Evolutionary conservation across 2,329 filamentous ascomycete species (phyloP).

Genomic region (Zymoseptoria ardabiliae): DNA sequence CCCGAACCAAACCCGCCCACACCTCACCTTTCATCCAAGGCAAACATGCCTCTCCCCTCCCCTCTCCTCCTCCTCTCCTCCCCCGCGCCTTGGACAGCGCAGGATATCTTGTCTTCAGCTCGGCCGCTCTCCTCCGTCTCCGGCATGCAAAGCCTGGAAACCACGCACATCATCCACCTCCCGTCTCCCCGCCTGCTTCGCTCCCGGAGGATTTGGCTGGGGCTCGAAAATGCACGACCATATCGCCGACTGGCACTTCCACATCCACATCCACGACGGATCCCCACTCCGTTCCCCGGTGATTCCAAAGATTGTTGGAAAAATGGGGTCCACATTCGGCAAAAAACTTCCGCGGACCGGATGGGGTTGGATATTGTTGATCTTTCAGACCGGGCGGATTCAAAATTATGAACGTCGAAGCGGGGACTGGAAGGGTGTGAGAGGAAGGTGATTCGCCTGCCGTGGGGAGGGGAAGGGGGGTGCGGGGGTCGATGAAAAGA

Average conservation of each 20-base stretch:
- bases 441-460: background rate
- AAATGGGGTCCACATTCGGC: background rate
- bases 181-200: background rate
- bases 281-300: background rate
- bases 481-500: background rate
- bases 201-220: conserved; percentile 5
- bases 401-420: background rate
- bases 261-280: background rate
- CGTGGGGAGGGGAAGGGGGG: background rate
- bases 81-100: background rate
- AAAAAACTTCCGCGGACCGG: background rate
- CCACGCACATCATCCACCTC: conserved; percentile 1
- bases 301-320: conserved; percentile 3
- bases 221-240: conserved; percentile 11
- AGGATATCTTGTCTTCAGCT: conserved; percentile 9
- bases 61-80: background rate
- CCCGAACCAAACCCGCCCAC: no score
- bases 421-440: background rate
- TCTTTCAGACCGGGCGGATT: background rate
- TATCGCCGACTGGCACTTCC: conserved; percentile 3
- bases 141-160: conserved; percentile 8
- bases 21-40: no score
- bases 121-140: conserved; percentile 1
- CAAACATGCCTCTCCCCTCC: no score
- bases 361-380: background rate